A percentile compares a stretch with the other conserved stretches of the same genome.
Conservation (phyloP, 441 rosid genomes). For the Erodium moschatum region DNA sequence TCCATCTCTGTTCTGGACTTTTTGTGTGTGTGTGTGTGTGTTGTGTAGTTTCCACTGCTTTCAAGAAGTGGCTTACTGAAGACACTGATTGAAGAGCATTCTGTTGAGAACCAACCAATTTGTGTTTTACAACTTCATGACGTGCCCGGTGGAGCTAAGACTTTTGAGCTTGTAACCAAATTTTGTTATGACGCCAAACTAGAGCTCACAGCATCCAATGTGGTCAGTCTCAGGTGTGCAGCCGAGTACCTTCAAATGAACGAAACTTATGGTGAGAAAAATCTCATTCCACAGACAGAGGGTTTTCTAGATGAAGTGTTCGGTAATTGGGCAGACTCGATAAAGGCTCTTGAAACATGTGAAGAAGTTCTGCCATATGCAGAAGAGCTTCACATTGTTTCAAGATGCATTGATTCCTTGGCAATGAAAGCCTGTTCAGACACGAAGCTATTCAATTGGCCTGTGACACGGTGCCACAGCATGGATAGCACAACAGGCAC, state of each 20-base stretch:
- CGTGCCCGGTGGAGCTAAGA: conserved; percentile 67
- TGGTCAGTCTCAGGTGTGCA: conserved; percentile 68
- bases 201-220: conserved; percentile 51
- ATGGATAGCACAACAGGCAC: conserved; percentile 30
- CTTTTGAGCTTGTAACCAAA: conserved; percentile 62
- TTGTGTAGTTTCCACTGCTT: conserved; percentile 65
- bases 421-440: conserved; percentile 76
- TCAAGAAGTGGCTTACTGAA: conserved; percentile 67
- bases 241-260: conserved; percentile 77
- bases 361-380: conserved; percentile 54
- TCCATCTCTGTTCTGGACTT: not conserved
- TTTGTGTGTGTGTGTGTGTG: conserved; percentile 15
- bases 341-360: conserved; percentile 66
- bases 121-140: conserved; percentile 51
- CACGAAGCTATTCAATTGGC: conserved; percentile 60
- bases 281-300: conserved; percentile 64
- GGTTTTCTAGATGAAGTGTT: conserved; percentile 54
- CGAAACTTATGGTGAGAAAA: conserved; percentile 60
- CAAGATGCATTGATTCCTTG: conserved; percentile 65
- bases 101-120: conserved; percentile 31
- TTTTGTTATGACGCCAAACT: conserved; percentile 75
- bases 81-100: conserved; percentile 38
- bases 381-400: conserved; percentile 69
- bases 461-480: conserved; percentile 31
- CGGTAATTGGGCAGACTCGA: conserved; percentile 59